These are phyloP conservation scores for Taphrina pruni DNA, from an alignment of 1,139 yeast species.

Conservation along the genomic window DNA sequence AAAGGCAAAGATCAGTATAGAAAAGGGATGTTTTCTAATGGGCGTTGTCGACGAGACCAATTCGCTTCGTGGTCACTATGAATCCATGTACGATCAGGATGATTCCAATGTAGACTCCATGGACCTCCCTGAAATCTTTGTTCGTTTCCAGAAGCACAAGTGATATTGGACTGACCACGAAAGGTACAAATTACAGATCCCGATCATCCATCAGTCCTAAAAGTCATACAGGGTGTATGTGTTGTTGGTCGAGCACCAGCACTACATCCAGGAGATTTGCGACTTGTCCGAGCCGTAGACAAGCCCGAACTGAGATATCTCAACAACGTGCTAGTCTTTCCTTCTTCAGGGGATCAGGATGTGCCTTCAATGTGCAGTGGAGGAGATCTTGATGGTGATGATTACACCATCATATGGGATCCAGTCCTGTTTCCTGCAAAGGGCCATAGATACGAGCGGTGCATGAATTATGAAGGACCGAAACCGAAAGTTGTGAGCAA, in stretches of 20 bases:
- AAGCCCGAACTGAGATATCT: slow-evolving; percentile 37
- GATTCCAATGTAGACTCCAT: slow-evolving; percentile 9
- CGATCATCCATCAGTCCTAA: slow-evolving; percentile 4
- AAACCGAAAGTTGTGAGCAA: background rate
- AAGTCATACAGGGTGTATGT: slow-evolving; percentile 41
- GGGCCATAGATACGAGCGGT: slow-evolving; percentile 35
- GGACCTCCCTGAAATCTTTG: slow-evolving; percentile 42
- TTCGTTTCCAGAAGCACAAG: background rate
- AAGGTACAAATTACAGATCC: slow-evolving; percentile 25
- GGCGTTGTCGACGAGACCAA: slow-evolving; percentile 43
- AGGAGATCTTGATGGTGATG: slow-evolving; percentile 45
- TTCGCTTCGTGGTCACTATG: slow-evolving; percentile 40
- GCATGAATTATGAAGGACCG: slow-evolving; percentile 34
- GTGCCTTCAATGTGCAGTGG: slow-evolving; percentile 44
- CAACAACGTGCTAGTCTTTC: slow-evolving; percentile 42
- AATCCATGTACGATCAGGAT: slow-evolving; percentile 27
- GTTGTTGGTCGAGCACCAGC: slow-evolving; percentile 42
- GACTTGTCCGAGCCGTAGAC: slow-evolving; percentile 43
- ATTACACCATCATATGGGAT: slow-evolving; percentile 44
- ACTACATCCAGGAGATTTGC: slow-evolving; percentile 43
- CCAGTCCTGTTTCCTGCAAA: slow-evolving; percentile 40
- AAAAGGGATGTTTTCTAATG: slow-evolving; percentile 40
- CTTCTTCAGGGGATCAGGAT: slow-evolving; percentile 41
- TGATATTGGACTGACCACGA: background rate
- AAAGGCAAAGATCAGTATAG: slow-evolving; percentile 41